phyloP scores from a whole-genome alignment of 352 stramenopile genomes.

The Pythium aphanidermatum region DNA sequence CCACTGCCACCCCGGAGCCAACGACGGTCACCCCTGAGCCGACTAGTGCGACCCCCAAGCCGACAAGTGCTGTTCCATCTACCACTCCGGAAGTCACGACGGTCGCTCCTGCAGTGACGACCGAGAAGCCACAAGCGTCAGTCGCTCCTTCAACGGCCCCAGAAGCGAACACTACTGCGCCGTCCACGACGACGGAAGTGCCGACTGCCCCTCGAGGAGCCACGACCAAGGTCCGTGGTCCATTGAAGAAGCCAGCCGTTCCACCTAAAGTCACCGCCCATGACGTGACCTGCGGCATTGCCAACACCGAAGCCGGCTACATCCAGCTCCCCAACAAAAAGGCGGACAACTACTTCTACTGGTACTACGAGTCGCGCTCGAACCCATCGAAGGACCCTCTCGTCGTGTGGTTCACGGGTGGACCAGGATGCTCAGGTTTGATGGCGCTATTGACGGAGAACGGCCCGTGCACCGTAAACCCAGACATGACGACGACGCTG shows the following conservation, averaged over 20 bases:
- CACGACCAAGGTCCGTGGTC: too few relatives aligned
- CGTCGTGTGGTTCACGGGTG: conserved; percentile 60
- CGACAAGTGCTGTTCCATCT: too few relatives aligned
- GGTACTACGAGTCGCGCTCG: conserved; percentile 57
- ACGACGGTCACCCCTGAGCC: neutral
- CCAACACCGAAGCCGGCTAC: conserved; percentile 48
- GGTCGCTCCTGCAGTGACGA: neutral
- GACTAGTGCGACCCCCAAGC: neutral
- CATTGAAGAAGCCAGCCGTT: too few relatives aligned
- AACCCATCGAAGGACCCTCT: conserved; percentile 42
- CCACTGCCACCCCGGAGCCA: neutral
- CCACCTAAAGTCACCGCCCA: neutral
- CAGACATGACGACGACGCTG: conserved; percentile 34
- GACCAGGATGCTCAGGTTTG: conserved; percentile 53
- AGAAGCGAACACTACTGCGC: neutral
- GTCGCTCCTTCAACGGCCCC: neutral
- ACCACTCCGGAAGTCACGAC: too few relatives aligned
- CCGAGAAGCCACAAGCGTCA: neutral
- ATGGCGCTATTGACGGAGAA: conserved; percentile 61
- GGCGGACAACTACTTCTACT: conserved; percentile 74
- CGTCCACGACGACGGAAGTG: neutral
- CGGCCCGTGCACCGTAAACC: conserved; percentile 46
- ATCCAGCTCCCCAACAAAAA: conserved; percentile 58
- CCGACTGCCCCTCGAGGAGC: neutral
- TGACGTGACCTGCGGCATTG: conserved; percentile 24